Evolutionary conservation across 106 monocot species (phyloP).

Genomic region (Dioscorea alata): DNA sequence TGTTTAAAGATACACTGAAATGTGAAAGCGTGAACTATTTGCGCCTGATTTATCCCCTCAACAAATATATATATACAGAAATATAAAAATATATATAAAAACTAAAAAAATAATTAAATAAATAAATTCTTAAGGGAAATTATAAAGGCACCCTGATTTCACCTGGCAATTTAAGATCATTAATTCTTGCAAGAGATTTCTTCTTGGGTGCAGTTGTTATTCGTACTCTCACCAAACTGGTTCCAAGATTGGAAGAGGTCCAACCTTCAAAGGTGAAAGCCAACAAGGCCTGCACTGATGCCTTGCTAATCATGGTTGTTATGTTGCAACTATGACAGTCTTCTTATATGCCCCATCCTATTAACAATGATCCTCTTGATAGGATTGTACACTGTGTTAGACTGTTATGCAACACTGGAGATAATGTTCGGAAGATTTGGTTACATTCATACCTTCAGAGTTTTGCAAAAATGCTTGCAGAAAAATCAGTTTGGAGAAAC

Average conservation of each 20-base stretch:
- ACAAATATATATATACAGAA: no score
- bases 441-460: constrained; percentile 77
- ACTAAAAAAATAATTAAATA: no score
- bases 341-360: constrained; percentile 59
- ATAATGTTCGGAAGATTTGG: constrained; percentile 81
- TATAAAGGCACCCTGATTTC: constrained; percentile 51
- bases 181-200: constrained; percentile 79
- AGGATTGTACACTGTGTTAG: constrained; percentile 78
- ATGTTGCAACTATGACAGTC: constrained; percentile 81
- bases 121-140: no score
- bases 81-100: no score
- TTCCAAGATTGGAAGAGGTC: constrained; percentile 80
- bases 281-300: constrained; percentile 43
- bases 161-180: constrained; percentile 65
- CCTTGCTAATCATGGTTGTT: constrained; percentile 70
- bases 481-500: constrained; percentile 83
- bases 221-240: constrained; percentile 75
- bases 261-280: constrained; percentile 63
- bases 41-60: no score
- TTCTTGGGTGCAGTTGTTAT: constrained; percentile 74
- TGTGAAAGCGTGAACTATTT: no score
- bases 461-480: constrained; percentile 84
- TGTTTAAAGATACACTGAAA: no score
- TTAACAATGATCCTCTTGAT: constrained; percentile 83
- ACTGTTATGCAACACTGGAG: constrained; percentile 85